phyloP scores from a whole-genome alignment of 305 asterid genomes.

The Plantago lanceolata region DNA sequence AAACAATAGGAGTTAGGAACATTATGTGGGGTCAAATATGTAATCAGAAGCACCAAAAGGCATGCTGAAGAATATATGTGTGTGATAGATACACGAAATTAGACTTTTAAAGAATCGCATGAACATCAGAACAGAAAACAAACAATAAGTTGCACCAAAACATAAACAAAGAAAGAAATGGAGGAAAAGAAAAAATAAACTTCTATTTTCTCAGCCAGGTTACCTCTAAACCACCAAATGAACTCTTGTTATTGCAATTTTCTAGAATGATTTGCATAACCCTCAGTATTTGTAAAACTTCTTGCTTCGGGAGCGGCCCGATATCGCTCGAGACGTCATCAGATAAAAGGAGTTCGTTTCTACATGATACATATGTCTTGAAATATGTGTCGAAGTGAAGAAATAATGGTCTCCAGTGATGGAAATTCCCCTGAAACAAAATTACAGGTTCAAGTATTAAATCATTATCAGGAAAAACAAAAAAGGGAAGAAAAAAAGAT shows the following conservation, averaged over 20 bases:
- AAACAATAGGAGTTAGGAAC: not conserved
- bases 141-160: not conserved
- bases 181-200: conserved; percentile 5
- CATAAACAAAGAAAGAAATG: conserved; percentile 8
- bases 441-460: conserved; percentile 6
- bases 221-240: conserved; percentile 88
- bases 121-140: not conserved
- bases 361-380: conserved; percentile 71
- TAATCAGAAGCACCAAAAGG: not conserved
- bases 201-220: conserved; percentile 25
- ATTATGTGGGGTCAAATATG: not conserved
- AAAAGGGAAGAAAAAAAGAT: too few relatives aligned
- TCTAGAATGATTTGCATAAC: conserved; percentile 83
- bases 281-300: conserved; percentile 78
- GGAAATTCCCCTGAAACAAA: conserved; percentile 79
- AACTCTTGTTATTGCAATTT: conserved; percentile 80
- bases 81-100: too few relatives aligned
- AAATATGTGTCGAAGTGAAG: conserved; percentile 89
- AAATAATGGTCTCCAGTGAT: conserved; percentile 94
- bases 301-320: conserved; percentile 77
- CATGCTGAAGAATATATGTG: not conserved
- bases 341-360: conserved; percentile 82
- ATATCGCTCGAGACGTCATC: conserved; percentile 62
- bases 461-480: conserved; percentile 22
- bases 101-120: not conserved